Percentiles rank a stretch among this genome's conserved stretches.
These are phyloP conservation scores for Neoboletus magnificus DNA, from an alignment of 768 basidiomycete genomes.

Conservation along the genomic window DNA sequence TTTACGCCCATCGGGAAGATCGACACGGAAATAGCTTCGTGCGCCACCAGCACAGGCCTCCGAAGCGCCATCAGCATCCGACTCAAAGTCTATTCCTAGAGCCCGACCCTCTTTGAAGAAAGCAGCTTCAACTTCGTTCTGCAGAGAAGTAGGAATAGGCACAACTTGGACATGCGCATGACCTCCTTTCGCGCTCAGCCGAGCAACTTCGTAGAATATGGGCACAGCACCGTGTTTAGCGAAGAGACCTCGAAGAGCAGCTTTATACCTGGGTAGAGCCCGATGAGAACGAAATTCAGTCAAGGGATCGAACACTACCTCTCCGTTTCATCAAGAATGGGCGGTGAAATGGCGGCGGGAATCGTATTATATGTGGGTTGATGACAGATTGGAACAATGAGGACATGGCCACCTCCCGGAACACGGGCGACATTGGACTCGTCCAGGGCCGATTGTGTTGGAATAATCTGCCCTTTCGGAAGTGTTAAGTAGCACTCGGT, in stretches of 20 bases:
- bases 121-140: constrained; percentile 61
- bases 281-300: not conserved
- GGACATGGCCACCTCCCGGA: constrained; percentile 94
- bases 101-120: constrained; percentile 70
- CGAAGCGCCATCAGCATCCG: constrained; percentile 62
- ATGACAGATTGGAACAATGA: constrained; percentile 92
- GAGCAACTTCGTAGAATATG: constrained; percentile 85
- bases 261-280: constrained; percentile 60
- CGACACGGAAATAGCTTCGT: constrained; percentile 84
- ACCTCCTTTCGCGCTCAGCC: constrained; percentile 80
- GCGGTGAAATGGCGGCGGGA: constrained; percentile 68
- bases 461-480: constrained; percentile 93
- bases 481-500: constrained; percentile 91
- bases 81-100: constrained; percentile 71
- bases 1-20: constrained; percentile 80
- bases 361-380: constrained; percentile 85
- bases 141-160: constrained; percentile 65
- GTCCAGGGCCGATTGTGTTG: constrained; percentile 60
- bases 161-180: constrained; percentile 92
- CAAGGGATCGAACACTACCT: constrained; percentile 41
- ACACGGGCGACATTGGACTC: constrained; percentile 44
- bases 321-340: constrained; percentile 79
- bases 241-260: constrained; percentile 68
- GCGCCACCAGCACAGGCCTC: constrained; percentile 47
- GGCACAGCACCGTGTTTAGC: constrained; percentile 63